Percentiles rank a stretch among this genome's conserved stretches.
Conservation (phyloP, 805 yeast species). For the Wickerhamia fluorescens region DNA sequence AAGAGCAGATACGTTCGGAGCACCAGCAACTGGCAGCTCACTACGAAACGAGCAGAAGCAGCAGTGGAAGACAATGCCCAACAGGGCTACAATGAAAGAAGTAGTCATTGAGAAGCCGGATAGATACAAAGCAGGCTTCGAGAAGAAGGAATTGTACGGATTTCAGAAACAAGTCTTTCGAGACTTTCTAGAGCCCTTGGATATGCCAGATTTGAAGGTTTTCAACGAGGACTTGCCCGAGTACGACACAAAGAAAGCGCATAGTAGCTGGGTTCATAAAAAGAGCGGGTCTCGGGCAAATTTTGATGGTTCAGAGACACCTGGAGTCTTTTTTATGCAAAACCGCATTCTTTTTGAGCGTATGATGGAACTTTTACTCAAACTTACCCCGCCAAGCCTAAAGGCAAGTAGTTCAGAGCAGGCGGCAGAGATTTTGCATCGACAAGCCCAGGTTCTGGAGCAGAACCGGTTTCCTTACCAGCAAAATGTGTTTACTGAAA, state of each 20-base stretch:
- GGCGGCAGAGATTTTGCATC: conserved; percentile 9
- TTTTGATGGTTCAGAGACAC: conserved; percentile 1
- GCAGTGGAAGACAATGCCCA: background rate
- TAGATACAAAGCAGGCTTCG: background rate
- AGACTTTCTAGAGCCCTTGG: conserved; percentile 29
- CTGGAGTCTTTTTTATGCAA: conserved; percentile 18
- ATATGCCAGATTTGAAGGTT: conserved; percentile 26
- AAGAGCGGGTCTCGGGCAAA: conserved; percentile 7
- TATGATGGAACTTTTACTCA: conserved; percentile 26
- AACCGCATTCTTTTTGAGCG: conserved; percentile 23
- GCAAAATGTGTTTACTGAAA: conserved; percentile 15
- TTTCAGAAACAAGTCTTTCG: conserved; percentile 18
- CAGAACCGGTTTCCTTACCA: conserved; percentile 7
- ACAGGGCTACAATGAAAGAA: background rate
- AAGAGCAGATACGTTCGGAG: conserved; percentile 14
- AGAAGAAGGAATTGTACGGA: conserved; percentile 3
- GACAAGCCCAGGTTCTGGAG: conserved; percentile 15
- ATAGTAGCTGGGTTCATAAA: conserved; percentile 18
- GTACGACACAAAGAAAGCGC: conserved; percentile 20
- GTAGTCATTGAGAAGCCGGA: too few species aligned
- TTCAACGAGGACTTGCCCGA: conserved; percentile 15
- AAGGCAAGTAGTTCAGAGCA: conserved; percentile 11
- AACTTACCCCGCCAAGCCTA: conserved; percentile 24
- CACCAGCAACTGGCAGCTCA: background rate
- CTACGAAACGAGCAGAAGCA: too few species aligned